Evolutionary conservation across 2,329 filamentous ascomycete species (phyloP).

Genomic region (Phoma sp.): DNA sequence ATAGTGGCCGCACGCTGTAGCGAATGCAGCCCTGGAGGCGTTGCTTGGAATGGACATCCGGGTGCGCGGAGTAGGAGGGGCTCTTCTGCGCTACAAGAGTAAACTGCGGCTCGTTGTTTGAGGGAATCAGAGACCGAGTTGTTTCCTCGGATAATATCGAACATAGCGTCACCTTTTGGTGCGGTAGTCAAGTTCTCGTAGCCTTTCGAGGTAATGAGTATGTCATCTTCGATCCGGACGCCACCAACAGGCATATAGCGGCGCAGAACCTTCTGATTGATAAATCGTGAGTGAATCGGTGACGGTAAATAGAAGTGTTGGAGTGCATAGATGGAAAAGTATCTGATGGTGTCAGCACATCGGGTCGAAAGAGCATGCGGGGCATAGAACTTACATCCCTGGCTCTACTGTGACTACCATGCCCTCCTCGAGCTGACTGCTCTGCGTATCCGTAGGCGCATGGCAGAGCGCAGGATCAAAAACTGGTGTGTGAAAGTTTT

Average conservation of each 20-base stretch:
- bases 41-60: constrained; percentile 28
- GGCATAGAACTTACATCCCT: constrained; percentile 51
- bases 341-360: constrained; percentile 62
- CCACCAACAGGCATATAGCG: constrained; percentile 85
- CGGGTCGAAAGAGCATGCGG: not conserved
- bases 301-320: constrained; percentile 75
- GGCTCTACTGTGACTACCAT: constrained; percentile 66
- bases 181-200: constrained; percentile 77
- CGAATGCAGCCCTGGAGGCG: constrained; percentile 22
- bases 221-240: constrained; percentile 76
- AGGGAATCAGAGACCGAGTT: not conserved
- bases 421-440: constrained; percentile 56
- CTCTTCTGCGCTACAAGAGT: not conserved
- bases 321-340: constrained; percentile 91
- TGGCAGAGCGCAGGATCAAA: constrained; percentile 40
- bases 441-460: constrained; percentile 42
- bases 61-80: constrained; percentile 33
- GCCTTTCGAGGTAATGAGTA: constrained; percentile 73
- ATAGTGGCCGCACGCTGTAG: constrained; percentile 33
- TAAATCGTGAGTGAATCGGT: constrained; percentile 75
- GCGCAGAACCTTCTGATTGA: constrained; percentile 75
- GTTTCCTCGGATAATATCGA: constrained; percentile 58
- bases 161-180: constrained; percentile 72
- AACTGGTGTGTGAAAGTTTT: constrained; percentile 43
- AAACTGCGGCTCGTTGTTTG: not conserved